A percentile compares a stretch with the other conserved stretches of the same genome.
Conservation (phyloP, 1,284 basidiomycete genomes). For the Hemileia vastatrix region DNA sequence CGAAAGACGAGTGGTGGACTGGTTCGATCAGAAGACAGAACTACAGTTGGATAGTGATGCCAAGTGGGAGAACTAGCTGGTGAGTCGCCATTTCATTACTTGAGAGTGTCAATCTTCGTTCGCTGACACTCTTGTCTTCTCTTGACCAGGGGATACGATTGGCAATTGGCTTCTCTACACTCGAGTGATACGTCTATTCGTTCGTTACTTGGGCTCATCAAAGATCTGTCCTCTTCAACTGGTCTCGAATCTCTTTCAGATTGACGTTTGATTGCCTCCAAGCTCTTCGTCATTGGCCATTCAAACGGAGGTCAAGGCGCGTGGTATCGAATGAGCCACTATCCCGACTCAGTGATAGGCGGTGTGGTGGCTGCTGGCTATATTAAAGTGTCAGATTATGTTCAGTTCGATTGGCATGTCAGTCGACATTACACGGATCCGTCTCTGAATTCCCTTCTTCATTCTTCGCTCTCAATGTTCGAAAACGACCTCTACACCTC, state of each 20-base stretch:
- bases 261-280: slow-evolving; percentile 26
- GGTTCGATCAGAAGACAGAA: slow-evolving; percentile 54
- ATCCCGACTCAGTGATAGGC: slow-evolving; percentile 63
- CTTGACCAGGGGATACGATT: slow-evolving; percentile 62
- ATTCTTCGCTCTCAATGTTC: slow-evolving; percentile 63
- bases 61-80: slow-evolving; percentile 60
- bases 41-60: slow-evolving; percentile 60
- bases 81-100: not conserved
- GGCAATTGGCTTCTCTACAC: slow-evolving; percentile 63
- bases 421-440: slow-evolving; percentile 66
- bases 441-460: slow-evolving; percentile 57
- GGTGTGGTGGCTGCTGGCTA: slow-evolving; percentile 62
- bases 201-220: slow-evolving; percentile 40
- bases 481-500: slow-evolving; percentile 75
- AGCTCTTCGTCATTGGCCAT: slow-evolving; percentile 65
- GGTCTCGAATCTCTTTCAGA: too few relatives aligned
- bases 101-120: not conserved
- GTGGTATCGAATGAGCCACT: slow-evolving; percentile 65
- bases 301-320: slow-evolving; percentile 87
- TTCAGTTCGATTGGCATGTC: slow-evolving; percentile 57
- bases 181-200: slow-evolving; percentile 59
- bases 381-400: slow-evolving; percentile 73
- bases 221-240: slow-evolving; percentile 13
- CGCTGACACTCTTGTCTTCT: slow-evolving; percentile 4
- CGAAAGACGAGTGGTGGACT: slow-evolving; percentile 53